These are phyloP conservation scores for Bacidia rubella DNA, from an alignment of 495 filamentous ascomycete species.

Conservation along the genomic window DNA sequence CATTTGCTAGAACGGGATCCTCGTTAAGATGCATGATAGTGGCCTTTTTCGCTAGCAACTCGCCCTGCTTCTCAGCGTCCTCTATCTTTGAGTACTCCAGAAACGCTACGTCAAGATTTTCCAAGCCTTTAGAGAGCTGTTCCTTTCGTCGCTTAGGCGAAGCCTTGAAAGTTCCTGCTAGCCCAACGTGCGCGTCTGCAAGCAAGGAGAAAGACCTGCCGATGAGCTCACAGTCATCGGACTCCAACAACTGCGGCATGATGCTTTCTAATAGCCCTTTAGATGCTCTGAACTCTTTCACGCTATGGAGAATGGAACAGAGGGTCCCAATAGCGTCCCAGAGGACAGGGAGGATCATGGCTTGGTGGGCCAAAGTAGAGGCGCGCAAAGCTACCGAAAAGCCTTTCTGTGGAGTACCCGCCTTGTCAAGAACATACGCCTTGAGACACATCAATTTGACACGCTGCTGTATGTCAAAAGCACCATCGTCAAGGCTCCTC, in stretches of 20 bases:
- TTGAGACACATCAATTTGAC: constrained; percentile 66
- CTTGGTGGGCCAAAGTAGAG: constrained; percentile 59
- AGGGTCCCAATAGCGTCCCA: constrained; percentile 67
- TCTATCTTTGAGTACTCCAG: constrained; percentile 57
- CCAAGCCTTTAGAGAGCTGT: constrained; percentile 48
- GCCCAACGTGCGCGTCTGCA: constrained; percentile 72
- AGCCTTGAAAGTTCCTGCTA: constrained; percentile 42
- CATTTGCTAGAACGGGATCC: constrained; percentile 56
- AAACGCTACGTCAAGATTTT: constrained; percentile 54
- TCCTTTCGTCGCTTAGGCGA: constrained; percentile 33
- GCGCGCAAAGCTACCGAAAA: constrained; percentile 75
- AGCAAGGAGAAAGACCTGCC: constrained; percentile 62
- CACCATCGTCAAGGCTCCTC: constrained; percentile 49
- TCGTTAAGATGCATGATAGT: constrained; percentile 64
- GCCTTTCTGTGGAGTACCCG: constrained; percentile 62
- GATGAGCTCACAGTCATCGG: constrained; percentile 48
- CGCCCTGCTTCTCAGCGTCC: constrained; percentile 61
- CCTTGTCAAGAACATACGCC: constrained; percentile 54
- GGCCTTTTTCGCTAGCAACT: constrained; percentile 79
- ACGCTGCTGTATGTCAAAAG: constrained; percentile 61
- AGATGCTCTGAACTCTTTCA: constrained; percentile 65
- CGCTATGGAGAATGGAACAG: constrained; percentile 50
- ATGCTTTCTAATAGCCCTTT: constrained; percentile 53
- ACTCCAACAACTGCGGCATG: constrained; percentile 72
- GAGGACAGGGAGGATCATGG: constrained; percentile 55